Conservation (phyloP, 1,284 basidiomycete genomes). For the Sanghuangporus weigelae region DNA sequence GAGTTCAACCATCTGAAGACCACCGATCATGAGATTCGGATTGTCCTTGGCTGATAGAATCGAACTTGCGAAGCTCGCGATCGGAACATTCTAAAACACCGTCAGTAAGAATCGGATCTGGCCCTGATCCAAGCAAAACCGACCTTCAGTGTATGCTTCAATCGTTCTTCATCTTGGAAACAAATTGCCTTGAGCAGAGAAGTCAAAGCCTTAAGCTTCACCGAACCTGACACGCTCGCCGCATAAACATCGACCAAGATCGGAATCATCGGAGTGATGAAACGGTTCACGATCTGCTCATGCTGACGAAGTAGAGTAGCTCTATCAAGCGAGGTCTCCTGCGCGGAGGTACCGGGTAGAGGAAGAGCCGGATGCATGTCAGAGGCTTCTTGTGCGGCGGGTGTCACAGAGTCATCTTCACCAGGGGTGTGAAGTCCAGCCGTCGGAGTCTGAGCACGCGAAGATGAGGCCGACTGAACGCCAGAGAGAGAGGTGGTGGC, state of each 20-base stretch:
- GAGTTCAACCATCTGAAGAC: conserved; percentile 87
- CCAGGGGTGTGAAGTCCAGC: conserved; percentile 21
- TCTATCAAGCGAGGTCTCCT: conserved; percentile 44
- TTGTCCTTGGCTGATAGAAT: conserved; percentile 90
- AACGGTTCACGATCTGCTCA: conserved; percentile 70
- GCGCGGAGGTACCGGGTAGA: conserved; percentile 22
- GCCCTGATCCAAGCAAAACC: conserved; percentile 21
- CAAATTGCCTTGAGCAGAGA: conserved; percentile 85
- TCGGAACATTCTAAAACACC: conserved; percentile 71
- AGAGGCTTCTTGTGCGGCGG: neutral
- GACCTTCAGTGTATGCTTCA: conserved; percentile 75
- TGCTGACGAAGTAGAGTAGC: conserved; percentile 72
- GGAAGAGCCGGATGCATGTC: conserved; percentile 8
- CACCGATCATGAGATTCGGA: conserved; percentile 77
- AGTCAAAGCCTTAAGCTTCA: conserved; percentile 82
- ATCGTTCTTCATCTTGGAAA: conserved; percentile 73
- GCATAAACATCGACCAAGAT: conserved; percentile 94
- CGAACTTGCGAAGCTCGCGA: conserved; percentile 89
- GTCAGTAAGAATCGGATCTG: neutral
- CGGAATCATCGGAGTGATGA: conserved; percentile 83
- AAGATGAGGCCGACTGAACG: conserved; percentile 25
- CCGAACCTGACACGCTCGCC: conserved; percentile 82
- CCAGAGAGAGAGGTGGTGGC: conserved; percentile 30
- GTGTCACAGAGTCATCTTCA: conserved; percentile 22
- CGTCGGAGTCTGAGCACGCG: conserved; percentile 16